Conservation (phyloP, 164 flowering plant species). For the Nelumbo lutea region DNA sequence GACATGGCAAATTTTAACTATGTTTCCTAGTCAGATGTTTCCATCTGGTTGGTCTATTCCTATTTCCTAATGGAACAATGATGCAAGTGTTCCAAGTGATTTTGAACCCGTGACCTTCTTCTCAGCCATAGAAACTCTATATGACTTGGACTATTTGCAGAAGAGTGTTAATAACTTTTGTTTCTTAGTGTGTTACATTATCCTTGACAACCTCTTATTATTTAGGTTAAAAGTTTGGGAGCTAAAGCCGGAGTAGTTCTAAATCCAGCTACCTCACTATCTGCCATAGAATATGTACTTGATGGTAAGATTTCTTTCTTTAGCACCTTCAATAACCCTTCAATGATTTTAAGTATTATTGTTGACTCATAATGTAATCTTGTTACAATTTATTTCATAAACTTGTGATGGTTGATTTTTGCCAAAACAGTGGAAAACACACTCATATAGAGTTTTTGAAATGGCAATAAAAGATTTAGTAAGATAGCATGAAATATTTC, state of each 20-base stretch:
- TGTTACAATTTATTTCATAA: neutral
- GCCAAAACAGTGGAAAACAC: neutral
- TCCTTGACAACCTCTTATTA: constrained; percentile 8
- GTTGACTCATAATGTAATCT: neutral
- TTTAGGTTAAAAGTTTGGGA: constrained; percentile 82
- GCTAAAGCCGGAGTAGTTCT: constrained; percentile 99
- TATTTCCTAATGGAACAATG: too few species aligned
- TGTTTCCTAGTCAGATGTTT: too few species aligned
- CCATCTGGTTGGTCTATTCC: too few species aligned
- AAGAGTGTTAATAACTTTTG: too few species aligned
- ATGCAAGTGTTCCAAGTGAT: too few species aligned
- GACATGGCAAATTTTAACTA: too few species aligned
- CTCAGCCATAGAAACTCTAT: too few species aligned
- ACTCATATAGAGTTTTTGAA: too few species aligned
- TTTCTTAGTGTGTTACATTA: neutral
- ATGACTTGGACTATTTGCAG: too few species aligned
- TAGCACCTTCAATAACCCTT: neutral
- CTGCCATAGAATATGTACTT: constrained; percentile 82
- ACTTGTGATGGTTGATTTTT: neutral
- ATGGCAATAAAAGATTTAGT: too few species aligned
- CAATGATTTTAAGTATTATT: neutral
- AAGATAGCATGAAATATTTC: neutral
- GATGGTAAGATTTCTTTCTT: constrained; percentile 59
- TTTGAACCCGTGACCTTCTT: too few species aligned
- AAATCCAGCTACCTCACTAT: constrained; percentile 84